Base-by-base conservation (phyloP, 164 flowering plant genomes). In the Tetracentron sinense region DNA sequence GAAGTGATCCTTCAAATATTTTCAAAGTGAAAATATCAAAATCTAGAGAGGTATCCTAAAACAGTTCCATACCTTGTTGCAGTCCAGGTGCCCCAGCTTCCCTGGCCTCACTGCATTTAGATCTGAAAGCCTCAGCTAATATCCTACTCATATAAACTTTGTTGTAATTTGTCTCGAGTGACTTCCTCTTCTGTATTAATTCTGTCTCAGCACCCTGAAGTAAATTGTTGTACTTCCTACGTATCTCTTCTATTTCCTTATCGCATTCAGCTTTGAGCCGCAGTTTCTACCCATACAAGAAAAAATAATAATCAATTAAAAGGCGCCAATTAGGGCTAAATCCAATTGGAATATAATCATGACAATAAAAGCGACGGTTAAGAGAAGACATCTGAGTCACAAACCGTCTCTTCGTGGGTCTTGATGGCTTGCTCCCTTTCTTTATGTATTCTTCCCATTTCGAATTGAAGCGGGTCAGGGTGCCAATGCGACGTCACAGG, bases 181-280 rank as follows among this genome's bases (percentile, higher is more conserved):
- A 77, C 38, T 66, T 77, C 68, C 64, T 75, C 44, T 64, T 79
- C 44, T 16, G 50, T 27, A 51, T 22, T 56, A 73, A 79, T 49
- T 74, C 78, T 19, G 74, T 58, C 47, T 87, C 95, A n/a, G 65
- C 64, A 58, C 83, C 88, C 60, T 78, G 69, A 67, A 68, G 60
- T 54, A 77, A 78, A 17, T 42, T 46, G 4, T 77, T 81, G 68
- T 87, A 87, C 75, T 85, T 86, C 33, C 55, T 64, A 31, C 76
- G 81, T 35, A 87, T 67, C 61, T 83, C 92, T 71, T 81, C 84
- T 21, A 87, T 78, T 72, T 90, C 96, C 75, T 81, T 91, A 56
- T 87, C 91, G 52, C 85, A 74, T 12, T 84, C 84, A 60, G 76
- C 57, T 69, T 63, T 75, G 52, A 91, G 73, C 35, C 61, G 77